Conservation (phyloP, 2,329 filamentous ascomycete species). For the Hymenotorrendiella dingleyae region DNA sequence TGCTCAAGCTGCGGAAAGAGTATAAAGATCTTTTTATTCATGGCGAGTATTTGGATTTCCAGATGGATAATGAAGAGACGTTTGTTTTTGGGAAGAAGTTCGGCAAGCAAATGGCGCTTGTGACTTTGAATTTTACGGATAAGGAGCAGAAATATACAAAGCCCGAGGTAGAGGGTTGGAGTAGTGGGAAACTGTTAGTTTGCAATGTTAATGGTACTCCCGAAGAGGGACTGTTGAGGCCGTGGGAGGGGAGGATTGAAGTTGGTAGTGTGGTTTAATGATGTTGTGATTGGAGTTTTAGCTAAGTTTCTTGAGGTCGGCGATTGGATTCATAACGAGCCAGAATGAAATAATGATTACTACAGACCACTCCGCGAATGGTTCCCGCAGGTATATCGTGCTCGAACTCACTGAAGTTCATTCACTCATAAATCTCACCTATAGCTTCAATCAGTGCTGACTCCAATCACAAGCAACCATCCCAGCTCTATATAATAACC, state of each 20-base stretch:
- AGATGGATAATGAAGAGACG: conserved; percentile 39
- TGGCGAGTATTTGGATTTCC: conserved; percentile 49
- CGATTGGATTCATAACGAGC: no score
- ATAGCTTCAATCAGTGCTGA: no score
- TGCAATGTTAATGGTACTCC: conserved; percentile 20
- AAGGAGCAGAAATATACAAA: conserved; percentile 25
- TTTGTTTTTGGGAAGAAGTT: conserved; percentile 41
- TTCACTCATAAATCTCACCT: no score
- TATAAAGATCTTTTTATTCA: conserved; percentile 55
- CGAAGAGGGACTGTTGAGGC: conserved; percentile 17
- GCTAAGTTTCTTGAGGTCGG: no score
- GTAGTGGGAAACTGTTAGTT: conserved; percentile 29
- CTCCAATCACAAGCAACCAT: no score
- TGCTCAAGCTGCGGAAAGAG: conserved; percentile 35
- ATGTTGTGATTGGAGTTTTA: no score
- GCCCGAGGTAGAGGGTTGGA: conserved; percentile 15
- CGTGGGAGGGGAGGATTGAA: conserved; percentile 33
- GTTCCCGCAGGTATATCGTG: no score
- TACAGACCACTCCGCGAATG: no score
- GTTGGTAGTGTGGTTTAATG: conserved; percentile 12
- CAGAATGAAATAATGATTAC: no score
- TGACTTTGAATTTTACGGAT: conserved; percentile 43
- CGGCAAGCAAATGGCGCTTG: conserved; percentile 31
- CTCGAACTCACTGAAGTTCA: no score
- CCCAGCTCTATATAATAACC: no score